Conservation (phyloP, 495 filamentous ascomycete genomes). For the Penicillium verhagenii region DNA sequence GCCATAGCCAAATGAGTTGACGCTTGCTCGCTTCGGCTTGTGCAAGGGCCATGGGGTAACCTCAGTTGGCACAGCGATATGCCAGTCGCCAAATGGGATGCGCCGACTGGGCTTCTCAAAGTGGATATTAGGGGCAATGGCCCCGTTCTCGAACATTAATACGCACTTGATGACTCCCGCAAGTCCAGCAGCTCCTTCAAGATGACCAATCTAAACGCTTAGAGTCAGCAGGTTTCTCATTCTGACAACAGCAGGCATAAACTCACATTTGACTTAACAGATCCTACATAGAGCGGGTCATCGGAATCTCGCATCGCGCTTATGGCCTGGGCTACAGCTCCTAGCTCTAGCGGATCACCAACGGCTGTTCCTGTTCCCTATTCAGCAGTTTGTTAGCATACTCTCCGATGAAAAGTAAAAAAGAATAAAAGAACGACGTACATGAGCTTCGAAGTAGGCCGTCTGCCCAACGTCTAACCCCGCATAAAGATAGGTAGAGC, state of each 20-base stretch:
- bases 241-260: no score
- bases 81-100: no score
- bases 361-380: neutral
- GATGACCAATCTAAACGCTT: slow-evolving; percentile 41
- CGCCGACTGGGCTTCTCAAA: neutral
- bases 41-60: neutral
- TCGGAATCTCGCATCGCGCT: slow-evolving; percentile 27
- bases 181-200: slow-evolving; percentile 33
- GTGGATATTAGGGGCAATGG: slow-evolving; percentile 30
- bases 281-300: neutral
- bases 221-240: no score
- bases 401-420: no score
- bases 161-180: slow-evolving; percentile 36
- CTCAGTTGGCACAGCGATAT: neutral
- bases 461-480: slow-evolving; percentile 34
- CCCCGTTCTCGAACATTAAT: slow-evolving; percentile 29
- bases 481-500: slow-evolving; percentile 46
- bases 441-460: slow-evolving; percentile 42
- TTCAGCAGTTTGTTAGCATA: no score
- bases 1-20: slow-evolving; percentile 43
- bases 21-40: slow-evolving; percentile 28
- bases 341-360: slow-evolving; percentile 28
- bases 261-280: slow-evolving; percentile 40
- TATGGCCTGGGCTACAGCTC: slow-evolving; percentile 53
- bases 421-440: no score